These are phyloP conservation scores for Linnemannia zychae DNA, from an alignment of 192 early-diverging fungal species.

Conservation along the genomic window DNA sequence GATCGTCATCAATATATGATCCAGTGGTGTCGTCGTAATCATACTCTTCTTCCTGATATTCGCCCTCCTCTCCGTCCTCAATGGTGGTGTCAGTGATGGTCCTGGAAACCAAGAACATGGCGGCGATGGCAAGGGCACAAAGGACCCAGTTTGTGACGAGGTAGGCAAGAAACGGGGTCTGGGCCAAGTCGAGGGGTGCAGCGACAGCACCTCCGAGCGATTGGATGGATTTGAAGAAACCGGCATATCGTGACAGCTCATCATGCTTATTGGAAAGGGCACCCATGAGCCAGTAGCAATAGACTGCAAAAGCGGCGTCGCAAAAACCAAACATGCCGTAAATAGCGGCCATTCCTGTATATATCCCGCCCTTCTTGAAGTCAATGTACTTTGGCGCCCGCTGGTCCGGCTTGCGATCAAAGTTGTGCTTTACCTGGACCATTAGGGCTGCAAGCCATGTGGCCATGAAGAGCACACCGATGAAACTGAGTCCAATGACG, in stretches of 20 bases:
- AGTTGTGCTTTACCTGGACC: constrained; percentile 67
- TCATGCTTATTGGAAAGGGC: constrained; percentile 86
- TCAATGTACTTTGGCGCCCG: neutral
- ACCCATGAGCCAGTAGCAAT: constrained; percentile 89
- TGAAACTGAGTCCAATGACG: constrained; percentile 63
- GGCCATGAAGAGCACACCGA: constrained; percentile 63
- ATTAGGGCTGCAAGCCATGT: constrained; percentile 72
- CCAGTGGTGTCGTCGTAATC: constrained; percentile 6
- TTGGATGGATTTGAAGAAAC: constrained; percentile 93
- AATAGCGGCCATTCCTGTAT: constrained; percentile 13
- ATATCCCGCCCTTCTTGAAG: constrained; percentile 13
- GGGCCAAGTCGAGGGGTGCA: constrained; percentile 72
- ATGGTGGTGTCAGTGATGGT: constrained; percentile 48
- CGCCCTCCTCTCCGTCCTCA: constrained; percentile 16
- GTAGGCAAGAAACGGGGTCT: constrained; percentile 34
- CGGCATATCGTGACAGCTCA: constrained; percentile 79
- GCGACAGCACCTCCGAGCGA: constrained; percentile 78
- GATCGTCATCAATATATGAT: neutral
- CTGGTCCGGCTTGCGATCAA: neutral
- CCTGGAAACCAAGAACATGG: constrained; percentile 51
- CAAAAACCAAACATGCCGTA: constrained; percentile 38
- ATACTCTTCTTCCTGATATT: constrained; percentile 8
- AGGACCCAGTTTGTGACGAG: constrained; percentile 56
- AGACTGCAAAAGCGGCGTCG: constrained; percentile 38
- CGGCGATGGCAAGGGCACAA: constrained; percentile 44